phyloP scores from a whole-genome alignment of 2,329 filamentous ascomycete genomes.

The Hymenoscyphus occultus region DNA sequence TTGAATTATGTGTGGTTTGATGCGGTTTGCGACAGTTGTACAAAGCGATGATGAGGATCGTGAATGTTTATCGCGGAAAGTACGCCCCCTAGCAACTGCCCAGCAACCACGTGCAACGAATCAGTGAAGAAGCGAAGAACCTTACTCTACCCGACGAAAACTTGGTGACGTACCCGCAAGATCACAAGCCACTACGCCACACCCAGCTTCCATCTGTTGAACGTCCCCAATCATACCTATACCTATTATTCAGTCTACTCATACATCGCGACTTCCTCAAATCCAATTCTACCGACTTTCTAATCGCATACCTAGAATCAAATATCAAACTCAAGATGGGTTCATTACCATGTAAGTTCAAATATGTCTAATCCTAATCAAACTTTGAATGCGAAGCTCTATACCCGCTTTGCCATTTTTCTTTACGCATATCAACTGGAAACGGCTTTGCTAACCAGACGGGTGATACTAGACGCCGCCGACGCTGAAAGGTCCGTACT shows the following conservation, averaged over 20 bases:
- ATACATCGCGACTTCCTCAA: constrained; percentile 9
- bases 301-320: constrained; percentile 4
- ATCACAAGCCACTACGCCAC: constrained; percentile 23
- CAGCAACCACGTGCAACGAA: background rate
- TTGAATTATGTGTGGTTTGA: constrained; percentile 1
- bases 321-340: constrained; percentile 28
- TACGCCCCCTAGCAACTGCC: background rate
- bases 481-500: constrained; percentile 85
- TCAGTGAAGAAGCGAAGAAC: constrained; percentile 2
- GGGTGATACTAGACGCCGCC: constrained; percentile 71
- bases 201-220: background rate
- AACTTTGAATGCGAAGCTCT: constrained; percentile 28
- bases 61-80: constrained; percentile 2
- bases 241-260: background rate
- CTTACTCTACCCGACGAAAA: too few species aligned
- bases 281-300: background rate
- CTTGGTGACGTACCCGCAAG: constrained; percentile 20
- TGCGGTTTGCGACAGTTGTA: background rate
- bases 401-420: constrained; percentile 28
- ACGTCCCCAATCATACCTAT: background rate
- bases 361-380: constrained; percentile 9
- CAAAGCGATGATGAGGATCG: background rate
- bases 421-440: constrained; percentile 29
- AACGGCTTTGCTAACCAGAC: constrained; percentile 32
- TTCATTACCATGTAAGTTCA: constrained; percentile 40